These are phyloP conservation scores for Somion occarium DNA, from an alignment of 1,284 basidiomycete species.

Conservation along the genomic window DNA sequence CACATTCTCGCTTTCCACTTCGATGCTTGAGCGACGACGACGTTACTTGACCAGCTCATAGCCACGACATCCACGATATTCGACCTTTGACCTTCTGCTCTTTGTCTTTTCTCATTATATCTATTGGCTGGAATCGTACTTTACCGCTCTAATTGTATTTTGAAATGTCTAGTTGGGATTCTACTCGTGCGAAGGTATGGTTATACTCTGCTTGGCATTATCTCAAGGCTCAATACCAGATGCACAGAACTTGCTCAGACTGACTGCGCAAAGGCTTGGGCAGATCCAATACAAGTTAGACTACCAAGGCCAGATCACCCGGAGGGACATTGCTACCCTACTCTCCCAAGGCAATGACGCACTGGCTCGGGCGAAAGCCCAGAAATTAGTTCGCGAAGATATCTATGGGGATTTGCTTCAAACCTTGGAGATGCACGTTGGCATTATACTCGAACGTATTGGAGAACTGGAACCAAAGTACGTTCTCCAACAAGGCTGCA, in stretches of 20 bases:
- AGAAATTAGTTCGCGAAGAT: slow-evolving; percentile 62
- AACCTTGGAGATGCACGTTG: slow-evolving; percentile 61
- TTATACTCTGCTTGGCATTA: neutral
- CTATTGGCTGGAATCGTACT: neutral
- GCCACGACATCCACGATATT: slow-evolving; percentile 2
- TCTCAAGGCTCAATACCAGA: neutral
- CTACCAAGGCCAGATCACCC: slow-evolving; percentile 52
- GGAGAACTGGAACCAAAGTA: slow-evolving; percentile 52
- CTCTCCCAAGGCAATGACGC: slow-evolving; percentile 55
- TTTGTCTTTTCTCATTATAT: neutral
- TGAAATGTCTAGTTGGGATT: slow-evolving; percentile 10
- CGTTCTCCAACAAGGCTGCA: too few species aligned
- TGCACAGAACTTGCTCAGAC: slow-evolving; percentile 53
- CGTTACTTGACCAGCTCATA: neutral
- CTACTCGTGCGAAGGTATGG: slow-evolving; percentile 41
- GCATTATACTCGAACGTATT: slow-evolving; percentile 53
- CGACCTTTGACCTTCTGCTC: too few species aligned
- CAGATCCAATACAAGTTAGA: slow-evolving; percentile 68
- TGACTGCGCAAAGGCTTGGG: slow-evolving; percentile 59
- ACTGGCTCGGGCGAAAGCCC: slow-evolving; percentile 64
- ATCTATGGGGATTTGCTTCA: slow-evolving; percentile 55
- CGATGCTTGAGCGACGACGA: neutral
- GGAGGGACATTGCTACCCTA: slow-evolving; percentile 61
- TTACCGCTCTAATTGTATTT: neutral
- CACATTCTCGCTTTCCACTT: neutral